Base-by-base conservation (phyloP, 129 eudicot species). In the Rutidosis leptorrhynchoides region DNA sequence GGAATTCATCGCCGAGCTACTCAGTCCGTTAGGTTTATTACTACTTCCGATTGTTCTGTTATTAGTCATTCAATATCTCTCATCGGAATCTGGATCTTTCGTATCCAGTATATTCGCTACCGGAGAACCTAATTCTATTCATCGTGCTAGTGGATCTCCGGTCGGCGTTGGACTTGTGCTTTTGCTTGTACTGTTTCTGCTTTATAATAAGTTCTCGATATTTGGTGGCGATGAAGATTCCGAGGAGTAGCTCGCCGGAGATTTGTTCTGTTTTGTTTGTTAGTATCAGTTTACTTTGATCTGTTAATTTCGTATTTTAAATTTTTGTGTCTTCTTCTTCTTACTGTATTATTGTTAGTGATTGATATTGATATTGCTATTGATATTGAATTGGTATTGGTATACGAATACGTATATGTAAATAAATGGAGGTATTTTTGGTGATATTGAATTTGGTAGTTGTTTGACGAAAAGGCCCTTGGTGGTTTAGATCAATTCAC, bases 91-190 rank as follows among this genome's bases (percentile, higher is more conserved):
- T 7, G 98, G 96, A 62, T 83, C 96, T 16, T 85, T 88, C 65
- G 76, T 85, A 62, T 63, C 89, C 70, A 28, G 70, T 32, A 57
- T 88, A 49, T 93, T 93, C 74, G 71, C 91, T 62, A 33, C 84
- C 57, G 98, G 96, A 0, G 95, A 81, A 58, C 96, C 98, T 3
- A 83, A 88, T 45, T 70, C 96, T 22, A 85, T 92, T 67, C 98
- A 92, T 76, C 91, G 95, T 11, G 89, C 78, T 43, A 84, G 96
- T 52, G 98, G 98, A 11, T 93, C 96, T 6, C 96, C 98, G 12
- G 81, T 86, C 57, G 96, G 98, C 37, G 98, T 93, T 35, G 98
- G 87, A 2, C 78, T 88, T 17, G 68, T 93, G 20, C 87, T 93
- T 6, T 14, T 80, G 19, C 87, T 93, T n/a, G 87, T 88, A 2